Percentiles rank a stretch among this genome's conserved stretches.
Evolutionary conservation across 768 basidiomycete species (phyloP).

Genomic region (Panaeolus papilionaceus): DNA sequence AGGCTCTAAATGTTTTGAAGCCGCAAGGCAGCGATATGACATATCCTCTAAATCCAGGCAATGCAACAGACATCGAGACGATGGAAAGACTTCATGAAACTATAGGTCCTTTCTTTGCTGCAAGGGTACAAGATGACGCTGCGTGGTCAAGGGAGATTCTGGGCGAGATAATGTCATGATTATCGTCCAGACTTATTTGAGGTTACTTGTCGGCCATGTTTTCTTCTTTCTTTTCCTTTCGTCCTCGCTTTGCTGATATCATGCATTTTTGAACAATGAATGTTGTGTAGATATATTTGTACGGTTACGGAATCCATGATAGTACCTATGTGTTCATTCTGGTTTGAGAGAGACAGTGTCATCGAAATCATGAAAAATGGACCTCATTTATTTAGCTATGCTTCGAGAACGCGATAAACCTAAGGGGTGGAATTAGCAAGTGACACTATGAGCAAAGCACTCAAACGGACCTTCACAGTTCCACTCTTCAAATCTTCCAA

Average conservation of each 20-base stretch:
- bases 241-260: background rate
- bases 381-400: slow-evolving; percentile 22
- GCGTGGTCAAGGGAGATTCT: slow-evolving; percentile 70
- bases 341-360: slow-evolving; percentile 22
- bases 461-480: slow-evolving; percentile 65
- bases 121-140: slow-evolving; percentile 60
- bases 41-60: slow-evolving; percentile 56
- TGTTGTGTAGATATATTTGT: slow-evolving; percentile 14
- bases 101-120: slow-evolving; percentile 69
- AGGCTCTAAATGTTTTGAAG: slow-evolving; percentile 65
- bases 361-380: slow-evolving; percentile 39
- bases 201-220: background rate
- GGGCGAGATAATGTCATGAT: slow-evolving; percentile 34
- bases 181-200: background rate
- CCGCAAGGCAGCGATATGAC: slow-evolving; percentile 60
- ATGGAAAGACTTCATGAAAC: slow-evolving; percentile 54
- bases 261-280: background rate
- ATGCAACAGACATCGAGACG: slow-evolving; percentile 54
- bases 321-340: background rate
- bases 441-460: background rate
- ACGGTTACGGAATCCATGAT: slow-evolving; percentile 7
- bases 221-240: background rate
- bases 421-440: slow-evolving; percentile 21
- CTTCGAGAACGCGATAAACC: slow-evolving; percentile 51
- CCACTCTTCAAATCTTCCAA: slow-evolving; percentile 92